Percentiles rank a stretch among this genome's conserved stretches.
phyloP scores from a whole-genome alignment of 257 asterid genomes.

The Rauvolfia tetraphylla region DNA sequence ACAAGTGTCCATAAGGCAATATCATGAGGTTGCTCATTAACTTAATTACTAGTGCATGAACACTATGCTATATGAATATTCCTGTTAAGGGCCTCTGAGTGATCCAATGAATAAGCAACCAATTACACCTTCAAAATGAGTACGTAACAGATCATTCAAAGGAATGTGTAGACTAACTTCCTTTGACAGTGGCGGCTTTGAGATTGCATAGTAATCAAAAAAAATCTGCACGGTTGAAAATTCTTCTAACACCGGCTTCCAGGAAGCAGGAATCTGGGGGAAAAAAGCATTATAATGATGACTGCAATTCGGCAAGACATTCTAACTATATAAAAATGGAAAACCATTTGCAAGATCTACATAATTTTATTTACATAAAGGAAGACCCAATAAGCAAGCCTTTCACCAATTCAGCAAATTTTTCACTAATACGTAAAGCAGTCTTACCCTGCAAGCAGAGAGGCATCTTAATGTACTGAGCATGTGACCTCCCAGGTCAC shows the following conservation, averaged over 20 bases:
- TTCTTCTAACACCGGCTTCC: conserved; percentile 89
- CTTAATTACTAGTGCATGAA: neutral
- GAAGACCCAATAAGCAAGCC: neutral
- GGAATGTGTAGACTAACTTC: conserved; percentile 55
- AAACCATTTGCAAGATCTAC: neutral
- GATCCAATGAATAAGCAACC: neutral
- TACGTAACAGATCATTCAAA: conserved; percentile 3
- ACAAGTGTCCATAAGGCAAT: neutral
- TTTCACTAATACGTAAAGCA: no score
- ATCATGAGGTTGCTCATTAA: neutral
- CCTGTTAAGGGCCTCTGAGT: neutral
- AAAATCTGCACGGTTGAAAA: conserved; percentile 79
- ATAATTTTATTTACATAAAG: neutral
- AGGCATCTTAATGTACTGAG: no score
- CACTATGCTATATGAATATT: neutral
- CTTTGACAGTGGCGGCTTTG: conserved; percentile 81
- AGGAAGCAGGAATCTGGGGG: conserved; percentile 83
- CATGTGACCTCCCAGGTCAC: conserved; percentile 1
- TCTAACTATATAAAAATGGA: neutral
- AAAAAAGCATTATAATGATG: conserved; percentile 10
- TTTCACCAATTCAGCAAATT: neutral
- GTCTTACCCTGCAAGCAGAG: neutral
- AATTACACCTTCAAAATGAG: neutral
- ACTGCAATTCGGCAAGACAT: neutral
- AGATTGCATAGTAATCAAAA: conserved; percentile 80